Conservation (phyloP, 768 basidiomycete species). For the Postia placenta region DNA sequence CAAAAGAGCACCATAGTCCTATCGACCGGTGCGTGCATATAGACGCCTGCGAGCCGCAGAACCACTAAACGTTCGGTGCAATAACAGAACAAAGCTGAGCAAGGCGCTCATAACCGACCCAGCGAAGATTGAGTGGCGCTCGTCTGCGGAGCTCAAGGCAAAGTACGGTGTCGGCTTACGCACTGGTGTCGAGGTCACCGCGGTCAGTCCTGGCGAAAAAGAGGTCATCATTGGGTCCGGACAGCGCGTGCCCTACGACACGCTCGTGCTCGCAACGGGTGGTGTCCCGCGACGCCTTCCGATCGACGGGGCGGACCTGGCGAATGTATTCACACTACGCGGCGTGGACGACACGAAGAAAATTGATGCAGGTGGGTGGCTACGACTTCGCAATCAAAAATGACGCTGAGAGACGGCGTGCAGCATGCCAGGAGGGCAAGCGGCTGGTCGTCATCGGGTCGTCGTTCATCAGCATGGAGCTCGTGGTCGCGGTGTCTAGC, state of each 20-base stretch:
- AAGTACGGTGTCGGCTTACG: conserved; percentile 67
- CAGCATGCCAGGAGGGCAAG: conserved; percentile 69
- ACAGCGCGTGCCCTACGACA: conserved; percentile 60
- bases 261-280: conserved; percentile 76
- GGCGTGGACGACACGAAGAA: conserved; percentile 64
- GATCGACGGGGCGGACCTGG: conserved; percentile 64
- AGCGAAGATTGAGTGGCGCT: conserved; percentile 70
- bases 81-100: conserved; percentile 74
- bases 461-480: conserved; percentile 90
- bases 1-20: conserved; percentile 75
- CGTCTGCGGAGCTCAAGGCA: conserved; percentile 67
- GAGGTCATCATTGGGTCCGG: conserved; percentile 54
- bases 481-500: conserved; percentile 69
- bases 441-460: conserved; percentile 78
- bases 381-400: background rate
- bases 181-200: conserved; percentile 61
- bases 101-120: conserved; percentile 78
- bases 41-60: no score
- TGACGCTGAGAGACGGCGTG: background rate
- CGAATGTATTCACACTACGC: conserved; percentile 75
- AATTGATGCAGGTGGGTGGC: conserved; percentile 54
- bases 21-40: conserved; percentile 61
- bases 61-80: no score
- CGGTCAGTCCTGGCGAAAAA: conserved; percentile 57
- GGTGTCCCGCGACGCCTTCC: conserved; percentile 70